phyloP scores from a whole-genome alignment of 208 protist genomes.

The Crithidia fasciculata region DNA sequence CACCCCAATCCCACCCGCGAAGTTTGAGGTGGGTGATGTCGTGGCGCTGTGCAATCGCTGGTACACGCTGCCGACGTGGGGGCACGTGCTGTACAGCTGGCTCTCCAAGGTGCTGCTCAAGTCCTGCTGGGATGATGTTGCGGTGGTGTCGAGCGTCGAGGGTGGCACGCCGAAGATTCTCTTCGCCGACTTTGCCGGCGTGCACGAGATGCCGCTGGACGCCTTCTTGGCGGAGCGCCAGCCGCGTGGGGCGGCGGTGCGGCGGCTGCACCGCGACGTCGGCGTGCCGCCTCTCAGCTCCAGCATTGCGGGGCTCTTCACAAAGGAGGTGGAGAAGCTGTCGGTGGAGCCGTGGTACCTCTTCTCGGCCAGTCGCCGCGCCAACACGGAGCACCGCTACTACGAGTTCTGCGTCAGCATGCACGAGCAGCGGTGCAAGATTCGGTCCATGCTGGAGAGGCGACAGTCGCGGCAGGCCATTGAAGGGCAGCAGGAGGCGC shows the following conservation, averaged over 20 bases:
- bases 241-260: constrained; percentile 77
- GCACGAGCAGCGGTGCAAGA: constrained; percentile 63
- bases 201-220: constrained; percentile 63
- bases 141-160: constrained; percentile 55
- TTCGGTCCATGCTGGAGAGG: constrained; percentile 58
- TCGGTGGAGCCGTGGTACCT: constrained; percentile 80
- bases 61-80: constrained; percentile 85
- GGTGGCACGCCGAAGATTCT: constrained; percentile 69
- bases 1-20: constrained; percentile 38
- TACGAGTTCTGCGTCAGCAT: constrained; percentile 80
- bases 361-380: constrained; percentile 75
- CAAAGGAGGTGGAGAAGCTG: constrained; percentile 63
- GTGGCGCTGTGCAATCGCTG: constrained; percentile 87
- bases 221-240: constrained; percentile 60
- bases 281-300: constrained; percentile 31
- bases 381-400: constrained; percentile 71
- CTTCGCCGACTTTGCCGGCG: constrained; percentile 73
- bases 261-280: constrained; percentile 53
- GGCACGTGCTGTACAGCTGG: constrained; percentile 76
- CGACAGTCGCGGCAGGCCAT: constrained; percentile 61
- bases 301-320: constrained; percentile 57
- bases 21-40: constrained; percentile 82
- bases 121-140: constrained; percentile 87
- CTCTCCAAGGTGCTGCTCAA: constrained; percentile 86
- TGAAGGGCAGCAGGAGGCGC: constrained; percentile 47